Base-by-base conservation (phyloP, 129 eudicot species). In the Deinandra increscens region DNA sequence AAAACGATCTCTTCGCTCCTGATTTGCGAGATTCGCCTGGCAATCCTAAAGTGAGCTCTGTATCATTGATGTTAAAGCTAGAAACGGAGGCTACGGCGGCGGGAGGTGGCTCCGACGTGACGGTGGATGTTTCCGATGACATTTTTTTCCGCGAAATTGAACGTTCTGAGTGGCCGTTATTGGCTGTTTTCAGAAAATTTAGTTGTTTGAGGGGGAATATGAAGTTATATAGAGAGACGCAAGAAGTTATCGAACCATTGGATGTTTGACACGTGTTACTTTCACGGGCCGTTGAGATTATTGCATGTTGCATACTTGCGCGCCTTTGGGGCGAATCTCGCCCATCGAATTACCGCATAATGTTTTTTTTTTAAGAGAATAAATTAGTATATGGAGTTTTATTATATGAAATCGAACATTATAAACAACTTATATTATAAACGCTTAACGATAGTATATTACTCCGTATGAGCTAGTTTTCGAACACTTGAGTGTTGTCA, bases 11-110 rank as follows among this genome's bases (percentile, higher is more conserved):
- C 20, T 87, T 90, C 14, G 23, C 37, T 23, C 77, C 85, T 20
- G 79, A 13, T 29, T 66, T 86, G 42, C 74, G 77, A 50, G 34
- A 41, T 8, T 75, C 87, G 4, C 97, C 97, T 1, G 97, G 97
- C 26, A 88, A 72, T 7, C 85, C 85, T 41, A 91, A 72, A 29
- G 86, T 91, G 63, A 91, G 96, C 84, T 91, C 96, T 5, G 97
- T 88, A 50, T 84, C 95, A 4, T 77, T 69, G 31, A 76, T 73
- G 56, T 81, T 78, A 31, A 77, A 68, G 70, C 62, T 69, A 39
- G 29, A 63, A 15, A 0, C n/a, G 51, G 9, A 22, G 60, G 14
- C 71, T n/a, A n/a, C 4, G 39, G 68, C 48, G 72, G 79, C 62
- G 56, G 58, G 50, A 56, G 79, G 66, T 23, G 75, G 74, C 75